Conservation (phyloP, 306 rosid genomes). For the Trichosanthes cucumerina region DNA sequence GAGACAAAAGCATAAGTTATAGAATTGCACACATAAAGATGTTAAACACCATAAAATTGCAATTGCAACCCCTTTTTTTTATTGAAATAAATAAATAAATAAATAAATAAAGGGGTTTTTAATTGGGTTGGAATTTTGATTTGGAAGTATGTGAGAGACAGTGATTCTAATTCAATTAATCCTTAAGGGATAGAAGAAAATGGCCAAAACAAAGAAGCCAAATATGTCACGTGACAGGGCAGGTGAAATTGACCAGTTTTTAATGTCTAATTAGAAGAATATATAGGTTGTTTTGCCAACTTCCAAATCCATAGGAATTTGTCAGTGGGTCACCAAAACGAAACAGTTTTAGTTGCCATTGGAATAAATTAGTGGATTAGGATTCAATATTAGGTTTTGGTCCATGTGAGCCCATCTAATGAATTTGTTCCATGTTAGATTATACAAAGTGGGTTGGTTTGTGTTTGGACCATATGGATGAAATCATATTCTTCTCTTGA, state of each 20-base stretch:
- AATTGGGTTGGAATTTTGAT: slow-evolving; percentile 9
- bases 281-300: slow-evolving; percentile 1
- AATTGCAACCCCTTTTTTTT: not conserved
- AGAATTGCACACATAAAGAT: not conserved
- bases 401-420: not conserved
- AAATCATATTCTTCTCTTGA: not conserved
- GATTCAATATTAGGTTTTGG: not conserved
- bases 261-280: not conserved
- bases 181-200: not conserved
- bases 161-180: slow-evolving; percentile 3
- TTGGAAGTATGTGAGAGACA: slow-evolving; percentile 7
- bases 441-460: not conserved
- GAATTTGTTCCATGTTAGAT: not conserved
- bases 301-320: slow-evolving; percentile 1
- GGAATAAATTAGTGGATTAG: not conserved
- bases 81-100: not conserved
- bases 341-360: not conserved
- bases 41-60: not conserved
- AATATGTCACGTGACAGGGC: slow-evolving; percentile 3
- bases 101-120: not conserved
- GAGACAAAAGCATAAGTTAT: not conserved
- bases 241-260: slow-evolving; percentile 3
- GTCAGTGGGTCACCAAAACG: slow-evolving; percentile 7
- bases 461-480: not conserved
- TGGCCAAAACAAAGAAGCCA: slow-evolving; percentile 11